A percentile compares a stretch with the other conserved stretches of the same genome.
Conservation (phyloP, 2,329 filamentous ascomycete genomes). For the Penicillium sp. region DNA sequence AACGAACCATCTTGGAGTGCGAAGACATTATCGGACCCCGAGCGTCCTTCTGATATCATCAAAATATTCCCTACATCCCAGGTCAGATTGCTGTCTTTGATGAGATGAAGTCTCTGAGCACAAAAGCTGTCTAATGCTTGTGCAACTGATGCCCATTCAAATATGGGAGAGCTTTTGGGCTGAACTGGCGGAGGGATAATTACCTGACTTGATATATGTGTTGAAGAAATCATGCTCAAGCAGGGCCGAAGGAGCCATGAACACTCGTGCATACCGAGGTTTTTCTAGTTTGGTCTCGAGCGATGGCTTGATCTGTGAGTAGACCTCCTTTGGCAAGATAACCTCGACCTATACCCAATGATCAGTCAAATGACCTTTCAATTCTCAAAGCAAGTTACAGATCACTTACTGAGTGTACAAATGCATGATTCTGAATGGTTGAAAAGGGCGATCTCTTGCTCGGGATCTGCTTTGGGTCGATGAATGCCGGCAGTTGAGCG, state of each 20-base stretch:
- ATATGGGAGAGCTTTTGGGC: background rate
- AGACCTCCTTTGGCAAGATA: slow-evolving; percentile 66
- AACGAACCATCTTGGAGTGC: slow-evolving; percentile 64
- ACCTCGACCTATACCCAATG: slow-evolving; percentile 57
- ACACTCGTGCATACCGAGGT: slow-evolving; percentile 63
- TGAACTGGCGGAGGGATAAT: background rate
- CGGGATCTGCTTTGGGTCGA: slow-evolving; percentile 69
- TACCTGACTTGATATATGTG: slow-evolving; percentile 79
- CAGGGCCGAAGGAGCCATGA: slow-evolving; percentile 69
- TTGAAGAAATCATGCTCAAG: slow-evolving; percentile 74
- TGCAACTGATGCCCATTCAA: background rate
- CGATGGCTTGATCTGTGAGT: slow-evolving; percentile 54
- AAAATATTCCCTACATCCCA: slow-evolving; percentile 63
- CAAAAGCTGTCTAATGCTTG: background rate
- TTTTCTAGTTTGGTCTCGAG: slow-evolving; percentile 46
- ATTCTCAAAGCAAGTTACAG: background rate
- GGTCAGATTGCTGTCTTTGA: background rate
- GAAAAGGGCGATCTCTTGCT: slow-evolving; percentile 74
- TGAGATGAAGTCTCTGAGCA: background rate
- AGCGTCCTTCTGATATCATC: slow-evolving; percentile 78
- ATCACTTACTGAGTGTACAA: slow-evolving; percentile 62
- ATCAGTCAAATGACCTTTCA: background rate
- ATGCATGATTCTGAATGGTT: slow-evolving; percentile 62
- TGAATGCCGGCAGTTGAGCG: slow-evolving; percentile 62
- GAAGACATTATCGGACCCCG: slow-evolving; percentile 69